Evolutionary conservation across 2,329 filamentous ascomycete genomes (phyloP), one percentile per base, ranked within the genome.

Genomic region (Paecilomyces fulvus): DNA sequence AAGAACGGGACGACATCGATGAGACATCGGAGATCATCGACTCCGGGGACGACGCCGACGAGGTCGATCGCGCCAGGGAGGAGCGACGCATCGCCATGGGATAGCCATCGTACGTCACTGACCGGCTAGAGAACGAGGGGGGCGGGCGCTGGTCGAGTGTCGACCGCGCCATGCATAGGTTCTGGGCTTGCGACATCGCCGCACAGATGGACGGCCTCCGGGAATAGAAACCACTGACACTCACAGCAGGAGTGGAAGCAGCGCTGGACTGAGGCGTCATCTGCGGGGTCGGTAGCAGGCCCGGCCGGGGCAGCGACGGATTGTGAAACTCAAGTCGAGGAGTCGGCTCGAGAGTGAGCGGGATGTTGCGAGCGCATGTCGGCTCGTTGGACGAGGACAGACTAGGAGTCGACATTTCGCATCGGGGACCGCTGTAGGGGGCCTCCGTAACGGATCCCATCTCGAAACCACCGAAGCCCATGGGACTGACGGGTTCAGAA

Each of bases 21-120:
- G 80, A 82, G 55, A 76, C 76, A 66, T 86, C 83, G 28, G 82
- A 84, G 33, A 84, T 70, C 79, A 85, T 83, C 31, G 83, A 85
- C 60, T 85, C 83, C n/a, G 83, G 83, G 49, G 79, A 82, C 8
- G 77, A 80, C 20, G 70, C 70, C 49, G 77, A 80, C 3, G 81
- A 83, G 25, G 77, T 75, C 21, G 79, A 79, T 55, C 75, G 79
- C 56, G 77, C 76, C 60, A 78, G 69, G 58, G 78, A 81, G 17
- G 65, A 78, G 64, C 68, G 77, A 57, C 79, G 73, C 74, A 71
- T 62, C 75, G 79, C 58, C 69, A 74, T 62, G 69, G 77, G 77
- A 60, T 78, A 78, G 17, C 75, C 74, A 64, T 81, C 78, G 60
- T 72, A 68, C 59, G 71, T 74, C 59, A 69, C 72, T 64, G 67